phyloP scores from a whole-genome alignment of 2,329 filamentous ascomycete species.

The Cladophialophora carrionii region DNA sequence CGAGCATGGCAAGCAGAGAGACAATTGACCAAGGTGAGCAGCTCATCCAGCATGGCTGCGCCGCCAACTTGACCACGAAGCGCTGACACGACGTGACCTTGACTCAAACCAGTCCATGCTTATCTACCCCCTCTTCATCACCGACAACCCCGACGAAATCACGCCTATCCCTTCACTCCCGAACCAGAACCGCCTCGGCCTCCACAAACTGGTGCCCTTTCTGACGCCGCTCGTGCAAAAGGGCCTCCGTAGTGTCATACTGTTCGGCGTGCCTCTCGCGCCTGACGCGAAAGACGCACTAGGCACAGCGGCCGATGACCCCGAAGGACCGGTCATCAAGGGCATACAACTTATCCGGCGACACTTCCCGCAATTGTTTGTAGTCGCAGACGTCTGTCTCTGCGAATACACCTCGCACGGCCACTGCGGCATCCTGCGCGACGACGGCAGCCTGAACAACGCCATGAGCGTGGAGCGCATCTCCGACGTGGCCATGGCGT shows the following conservation, averaged over 20 bases:
- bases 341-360: conserved; percentile 81
- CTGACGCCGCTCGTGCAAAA: conserved; percentile 85
- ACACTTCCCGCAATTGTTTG: conserved; percentile 86
- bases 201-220: conserved; percentile 84
- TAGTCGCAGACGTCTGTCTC: conserved; percentile 89
- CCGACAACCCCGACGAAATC: conserved; percentile 91
- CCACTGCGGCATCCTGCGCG: conserved; percentile 92
- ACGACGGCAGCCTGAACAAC: conserved; percentile 93
- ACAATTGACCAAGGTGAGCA: conserved; percentile 76
- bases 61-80: not conserved
- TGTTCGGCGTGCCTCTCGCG: conserved; percentile 89
- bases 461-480: conserved; percentile 90
- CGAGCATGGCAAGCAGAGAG: conserved; percentile 82
- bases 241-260: conserved; percentile 87
- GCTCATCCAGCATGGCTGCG: not conserved
- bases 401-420: conserved; percentile 99
- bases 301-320: conserved; percentile 90
- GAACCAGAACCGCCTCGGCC: conserved; percentile 82
- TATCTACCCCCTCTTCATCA: conserved; percentile 96
- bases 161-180: conserved; percentile 86
- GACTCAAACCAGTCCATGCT: conserved; percentile 76
- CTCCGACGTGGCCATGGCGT: conserved; percentile 95
- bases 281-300: conserved; percentile 84
- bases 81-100: conserved; percentile 12
- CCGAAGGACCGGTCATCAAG: conserved; percentile 86